A percentile compares a stretch with the other conserved stretches of the same genome.
These are phyloP conservation scores for Maudiozyma pseudohumilis DNA, from an alignment of 805 yeast species.

Conservation along the genomic window DNA sequence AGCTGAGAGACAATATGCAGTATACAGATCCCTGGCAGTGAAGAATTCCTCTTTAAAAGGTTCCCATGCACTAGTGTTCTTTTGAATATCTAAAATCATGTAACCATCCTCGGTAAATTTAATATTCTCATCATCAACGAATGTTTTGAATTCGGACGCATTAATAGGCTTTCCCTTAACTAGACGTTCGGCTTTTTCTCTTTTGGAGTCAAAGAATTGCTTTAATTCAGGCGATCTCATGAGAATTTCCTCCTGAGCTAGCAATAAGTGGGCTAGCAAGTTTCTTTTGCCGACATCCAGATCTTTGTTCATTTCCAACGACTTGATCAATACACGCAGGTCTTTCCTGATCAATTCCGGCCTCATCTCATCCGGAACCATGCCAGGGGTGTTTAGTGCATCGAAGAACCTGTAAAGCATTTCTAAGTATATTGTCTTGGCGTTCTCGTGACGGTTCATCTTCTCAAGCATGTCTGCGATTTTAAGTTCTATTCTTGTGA, in stretches of 20 bases:
- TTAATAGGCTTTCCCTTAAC: conserved; percentile 11
- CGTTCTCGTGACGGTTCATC: conserved; percentile 50
- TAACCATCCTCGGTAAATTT: conserved; percentile 24
- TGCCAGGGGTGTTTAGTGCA: conserved; percentile 36
- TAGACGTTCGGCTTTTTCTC: conserved; percentile 16
- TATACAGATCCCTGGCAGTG: conserved; percentile 63
- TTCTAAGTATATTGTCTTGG: conserved; percentile 58
- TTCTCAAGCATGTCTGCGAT: conserved; percentile 80
- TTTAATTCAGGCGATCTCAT: conserved; percentile 32
- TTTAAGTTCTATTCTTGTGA: conserved; percentile 84
- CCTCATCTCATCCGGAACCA: conserved; percentile 29
- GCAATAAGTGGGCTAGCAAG: conserved; percentile 48
- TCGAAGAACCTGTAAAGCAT: conserved; percentile 49
- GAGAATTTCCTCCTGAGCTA: conserved; percentile 59
- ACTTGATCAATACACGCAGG: conserved; percentile 56
- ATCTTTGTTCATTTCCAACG: conserved; percentile 47
- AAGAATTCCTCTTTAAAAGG: conserved; percentile 72
- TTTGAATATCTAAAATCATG: conserved; percentile 26
- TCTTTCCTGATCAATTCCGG: conserved; percentile 61
- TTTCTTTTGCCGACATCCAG: conserved; percentile 45
- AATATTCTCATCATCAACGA: conserved; percentile 21
- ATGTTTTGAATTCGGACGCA: conserved; percentile 18
- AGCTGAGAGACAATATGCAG: conserved; percentile 57
- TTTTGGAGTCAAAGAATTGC: conserved; percentile 25
- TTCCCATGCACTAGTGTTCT: conserved; percentile 49